Evolutionary conservation across 2,329 filamentous ascomycete genomes (phyloP).

Genomic region (Rhynchosporium secalis): DNA sequence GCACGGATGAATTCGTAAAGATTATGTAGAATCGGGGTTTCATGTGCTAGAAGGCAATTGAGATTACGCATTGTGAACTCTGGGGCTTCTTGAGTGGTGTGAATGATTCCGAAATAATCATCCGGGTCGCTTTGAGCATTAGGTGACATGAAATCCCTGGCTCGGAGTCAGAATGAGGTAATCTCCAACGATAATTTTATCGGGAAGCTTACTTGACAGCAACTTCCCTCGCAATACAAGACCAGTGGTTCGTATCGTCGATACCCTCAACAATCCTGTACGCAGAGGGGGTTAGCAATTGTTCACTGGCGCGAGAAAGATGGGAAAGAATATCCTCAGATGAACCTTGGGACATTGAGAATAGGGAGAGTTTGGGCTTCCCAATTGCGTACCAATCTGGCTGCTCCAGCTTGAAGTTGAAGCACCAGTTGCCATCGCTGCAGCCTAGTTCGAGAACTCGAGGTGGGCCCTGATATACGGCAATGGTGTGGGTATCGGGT

Average conservation of each 20-base stretch:
- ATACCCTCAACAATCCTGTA: conserved; percentile 33
- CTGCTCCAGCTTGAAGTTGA: conserved; percentile 33
- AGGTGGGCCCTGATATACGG: conserved; percentile 27
- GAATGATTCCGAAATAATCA: conserved; percentile 33
- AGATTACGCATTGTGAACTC: conserved; percentile 37
- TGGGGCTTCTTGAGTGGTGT: conserved; percentile 26
- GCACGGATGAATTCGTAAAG: conserved; percentile 36
- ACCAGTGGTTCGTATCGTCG: conserved; percentile 38
- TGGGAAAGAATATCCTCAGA: too few relatives aligned
- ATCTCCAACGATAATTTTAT: neutral
- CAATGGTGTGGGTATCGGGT: conserved; percentile 12
- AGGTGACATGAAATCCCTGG: conserved; percentile 35
- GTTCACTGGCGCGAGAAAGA: too few relatives aligned
- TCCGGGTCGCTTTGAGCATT: neutral
- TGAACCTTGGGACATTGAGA: too few relatives aligned
- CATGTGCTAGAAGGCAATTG: conserved; percentile 31
- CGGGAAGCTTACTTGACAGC: conserved; percentile 22
- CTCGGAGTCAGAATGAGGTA: neutral
- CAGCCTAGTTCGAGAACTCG: conserved; percentile 38
- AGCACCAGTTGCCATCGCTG: conserved; percentile 37
- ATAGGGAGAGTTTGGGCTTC: too few relatives aligned
- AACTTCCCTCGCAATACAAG: conserved; percentile 25
- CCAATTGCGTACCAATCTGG: conserved; percentile 28
- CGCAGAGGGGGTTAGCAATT: too few relatives aligned
- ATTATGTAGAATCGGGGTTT: conserved; percentile 33